Evolutionary conservation across 139 green algal genomes (phyloP).

Genomic region (Chlorella ohadii): DNA sequence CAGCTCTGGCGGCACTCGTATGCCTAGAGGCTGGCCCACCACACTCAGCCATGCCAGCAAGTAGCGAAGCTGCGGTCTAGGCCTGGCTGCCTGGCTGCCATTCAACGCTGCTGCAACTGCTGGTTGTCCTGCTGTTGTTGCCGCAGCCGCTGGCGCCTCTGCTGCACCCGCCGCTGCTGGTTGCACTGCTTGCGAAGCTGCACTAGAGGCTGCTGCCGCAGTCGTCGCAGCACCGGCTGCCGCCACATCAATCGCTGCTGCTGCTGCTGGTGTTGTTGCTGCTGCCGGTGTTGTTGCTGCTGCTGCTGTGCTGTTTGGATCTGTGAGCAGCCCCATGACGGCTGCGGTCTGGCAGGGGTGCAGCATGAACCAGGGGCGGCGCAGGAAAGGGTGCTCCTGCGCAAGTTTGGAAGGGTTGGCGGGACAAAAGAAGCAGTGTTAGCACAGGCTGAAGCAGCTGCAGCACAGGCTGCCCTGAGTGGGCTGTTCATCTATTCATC

Average conservation of each 20-base stretch:
- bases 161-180: not conserved
- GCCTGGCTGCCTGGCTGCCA: not conserved
- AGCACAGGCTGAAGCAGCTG: too few species aligned
- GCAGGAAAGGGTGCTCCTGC: conserved; percentile 44
- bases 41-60: conserved; percentile 54
- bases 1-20: not conserved
- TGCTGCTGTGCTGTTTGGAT: not conserved
- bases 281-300: not conserved
- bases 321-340: conserved; percentile 39
- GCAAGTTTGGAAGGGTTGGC: too few species aligned
- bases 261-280: too few species aligned
- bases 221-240: not conserved
- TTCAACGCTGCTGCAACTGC: not conserved
- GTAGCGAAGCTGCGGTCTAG: conserved; percentile 34
- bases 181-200: too few species aligned
- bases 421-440: too few species aligned
- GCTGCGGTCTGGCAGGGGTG: conserved; percentile 57
- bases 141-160: not conserved
- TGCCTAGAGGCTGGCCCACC: conserved; percentile 20
- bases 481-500: too few species aligned
- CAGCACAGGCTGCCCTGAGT: too few species aligned
- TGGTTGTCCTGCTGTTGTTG: not conserved
- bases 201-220: not conserved
- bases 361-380: conserved; percentile 39
- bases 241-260: too few species aligned